These are phyloP conservation scores for Parastagonospora avenae DNA, from an alignment of 2,329 filamentous ascomycete species.

Conservation along the genomic window DNA sequence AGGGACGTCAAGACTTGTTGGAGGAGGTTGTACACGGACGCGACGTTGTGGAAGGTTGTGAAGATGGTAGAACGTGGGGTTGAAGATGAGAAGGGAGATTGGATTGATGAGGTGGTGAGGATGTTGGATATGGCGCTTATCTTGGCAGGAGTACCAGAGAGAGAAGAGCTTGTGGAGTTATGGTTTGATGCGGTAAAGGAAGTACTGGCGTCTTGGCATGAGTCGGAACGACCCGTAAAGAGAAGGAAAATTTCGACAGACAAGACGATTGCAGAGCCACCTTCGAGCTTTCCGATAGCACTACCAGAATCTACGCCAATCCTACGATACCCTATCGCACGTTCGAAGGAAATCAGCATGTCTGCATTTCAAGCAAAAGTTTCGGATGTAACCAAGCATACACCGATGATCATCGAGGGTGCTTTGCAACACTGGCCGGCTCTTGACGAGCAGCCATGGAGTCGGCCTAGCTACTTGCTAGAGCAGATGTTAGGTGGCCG, in stretches of 20 bases:
- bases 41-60: slow-evolving; percentile 67
- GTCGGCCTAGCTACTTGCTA: slow-evolving; percentile 73
- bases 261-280: not conserved
- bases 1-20: slow-evolving; percentile 70
- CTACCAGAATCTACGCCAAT: slow-evolving; percentile 7
- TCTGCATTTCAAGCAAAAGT: slow-evolving; percentile 37
- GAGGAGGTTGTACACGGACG: slow-evolving; percentile 74
- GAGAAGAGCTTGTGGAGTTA: slow-evolving; percentile 47
- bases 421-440: slow-evolving; percentile 78
- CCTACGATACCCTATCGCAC: slow-evolving; percentile 27
- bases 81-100: slow-evolving; percentile 36
- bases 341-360: slow-evolving; percentile 23
- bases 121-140: slow-evolving; percentile 78
- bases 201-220: slow-evolving; percentile 3
- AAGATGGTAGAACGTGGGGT: slow-evolving; percentile 25
- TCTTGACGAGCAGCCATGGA: slow-evolving; percentile 71
- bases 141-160: slow-evolving; percentile 58
- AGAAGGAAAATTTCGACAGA: slow-evolving; percentile 15
- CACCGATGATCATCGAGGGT: slow-evolving; percentile 71
- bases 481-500: slow-evolving; percentile 74
- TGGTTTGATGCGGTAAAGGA: slow-evolving; percentile 58
- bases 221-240: slow-evolving; percentile 19
- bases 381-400: slow-evolving; percentile 28
- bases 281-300: slow-evolving; percentile 21
- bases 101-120: slow-evolving; percentile 65